Evolutionary conservation across 108 stramenopile species (phyloP).

Genomic region (Nitzschia putrida): DNA sequence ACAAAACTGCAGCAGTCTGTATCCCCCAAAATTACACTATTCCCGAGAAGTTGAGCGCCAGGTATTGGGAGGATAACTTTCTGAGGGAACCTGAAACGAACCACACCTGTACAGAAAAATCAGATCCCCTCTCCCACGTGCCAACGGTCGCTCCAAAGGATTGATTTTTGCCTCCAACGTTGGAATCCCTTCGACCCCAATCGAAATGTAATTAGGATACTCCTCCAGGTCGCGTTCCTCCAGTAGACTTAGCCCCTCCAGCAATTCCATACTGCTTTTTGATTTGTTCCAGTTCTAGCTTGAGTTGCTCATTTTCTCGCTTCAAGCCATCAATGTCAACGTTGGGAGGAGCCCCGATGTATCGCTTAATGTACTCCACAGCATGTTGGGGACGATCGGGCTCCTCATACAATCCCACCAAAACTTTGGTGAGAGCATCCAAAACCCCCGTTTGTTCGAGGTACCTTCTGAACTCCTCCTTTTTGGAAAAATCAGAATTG

Average conservation of each 20-base stretch:
- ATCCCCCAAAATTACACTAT: constrained; percentile 8
- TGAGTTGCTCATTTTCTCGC: constrained; percentile 81
- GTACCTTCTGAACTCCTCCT: constrained; percentile 96
- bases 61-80: constrained; percentile 21
- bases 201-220: no score
- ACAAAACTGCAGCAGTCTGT: background rate
- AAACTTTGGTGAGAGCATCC: constrained; percentile 91
- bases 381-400: constrained; percentile 90
- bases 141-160: no score
- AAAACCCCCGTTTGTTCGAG: constrained; percentile 93
- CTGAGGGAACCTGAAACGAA: background rate
- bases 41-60: constrained; percentile 27
- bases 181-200: no score
- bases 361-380: constrained; percentile 86
- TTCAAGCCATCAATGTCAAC: constrained; percentile 83
- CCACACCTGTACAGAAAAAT: no score
- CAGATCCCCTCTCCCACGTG: no score
- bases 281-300: constrained; percentile 54
- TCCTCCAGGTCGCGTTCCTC: no score
- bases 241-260: background rate
- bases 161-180: no score
- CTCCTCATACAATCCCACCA: constrained; percentile 94
- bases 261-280: constrained; percentile 18
- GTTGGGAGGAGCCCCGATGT: constrained; percentile 61
- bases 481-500: constrained; percentile 76